phyloP scores from a whole-genome alignment of 192 early-diverging fungal genomes.

The Backusella liffmaniae region DNA sequence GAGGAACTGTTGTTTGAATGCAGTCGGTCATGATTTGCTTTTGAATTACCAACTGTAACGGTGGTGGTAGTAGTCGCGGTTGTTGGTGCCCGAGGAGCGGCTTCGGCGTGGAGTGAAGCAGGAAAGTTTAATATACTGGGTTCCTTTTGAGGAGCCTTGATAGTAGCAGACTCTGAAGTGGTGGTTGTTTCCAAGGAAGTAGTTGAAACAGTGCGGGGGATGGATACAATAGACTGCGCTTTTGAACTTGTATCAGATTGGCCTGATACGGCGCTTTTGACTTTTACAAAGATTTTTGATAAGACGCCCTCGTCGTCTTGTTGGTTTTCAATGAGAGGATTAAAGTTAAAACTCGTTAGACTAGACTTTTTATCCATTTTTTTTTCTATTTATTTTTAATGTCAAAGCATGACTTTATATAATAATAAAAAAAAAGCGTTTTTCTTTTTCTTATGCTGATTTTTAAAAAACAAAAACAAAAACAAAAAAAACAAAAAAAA shows the following conservation, averaged over 20 bases:
- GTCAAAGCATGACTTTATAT: not conserved
- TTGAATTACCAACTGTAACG: slow-evolving; percentile 12
- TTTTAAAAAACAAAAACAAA: not conserved
- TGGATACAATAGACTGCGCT: slow-evolving; percentile 10
- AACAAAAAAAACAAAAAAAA: not conserved
- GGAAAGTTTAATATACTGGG: not conserved
- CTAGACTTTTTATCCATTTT: slow-evolving; percentile 9
- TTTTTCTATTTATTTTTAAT: not conserved
- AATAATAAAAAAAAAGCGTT: not conserved
- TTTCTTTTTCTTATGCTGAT: not conserved
- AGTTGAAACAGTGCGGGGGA: slow-evolving; percentile 1
- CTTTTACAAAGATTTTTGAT: slow-evolving; percentile 54
- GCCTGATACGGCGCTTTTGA: slow-evolving; percentile 45
- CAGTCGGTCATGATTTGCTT: not conserved
- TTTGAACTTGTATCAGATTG: slow-evolving; percentile 3
- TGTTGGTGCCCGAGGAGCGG: not conserved
- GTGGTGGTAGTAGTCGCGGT: slow-evolving; percentile 10
- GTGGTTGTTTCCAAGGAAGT: not conserved
- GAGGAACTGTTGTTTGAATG: not conserved
- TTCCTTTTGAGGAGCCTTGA: not conserved
- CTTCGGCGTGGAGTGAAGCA: not conserved
- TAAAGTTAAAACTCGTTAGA: slow-evolving; percentile 45
- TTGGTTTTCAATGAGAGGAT: slow-evolving; percentile 17
- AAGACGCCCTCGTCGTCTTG: slow-evolving; percentile 50
- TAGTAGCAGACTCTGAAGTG: not conserved